Base-by-base conservation (phyloP, 768 basidiomycete genomes). In the Phlebiopsis gigantea region DNA sequence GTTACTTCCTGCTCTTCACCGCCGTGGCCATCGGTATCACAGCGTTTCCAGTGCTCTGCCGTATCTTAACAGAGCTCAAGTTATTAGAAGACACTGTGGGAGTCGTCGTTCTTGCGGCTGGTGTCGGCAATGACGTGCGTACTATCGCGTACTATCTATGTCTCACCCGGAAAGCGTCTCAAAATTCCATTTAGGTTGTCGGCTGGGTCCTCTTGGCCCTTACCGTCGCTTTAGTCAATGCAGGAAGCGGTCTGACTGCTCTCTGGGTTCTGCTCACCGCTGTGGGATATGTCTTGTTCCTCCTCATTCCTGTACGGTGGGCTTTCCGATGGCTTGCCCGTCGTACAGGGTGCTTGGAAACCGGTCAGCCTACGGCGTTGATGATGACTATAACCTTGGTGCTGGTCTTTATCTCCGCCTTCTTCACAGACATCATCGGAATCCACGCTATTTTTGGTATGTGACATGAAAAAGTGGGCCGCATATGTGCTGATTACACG, bases 81-180 rank as follows among this genome's bases (percentile, higher is more conserved):
- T 80, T 97, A 2, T 77, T 95, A 48, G 85, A 90, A 46, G 93
- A 90, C 22, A 80, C 80, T 19, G 91, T 97, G n/a, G 93, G 93
- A 1, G 77, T 88, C 0, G 82, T 93, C 39, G 83, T 84, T 0
- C 79, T 97, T 6, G 83, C 90, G 0, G 90, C 93, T 0, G 93
- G 92, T 45, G 85, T 94, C 2, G 81, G 79, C 4, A 82, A 83
- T 65, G 80, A 74, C 46, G 67, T 70, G 89, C 64, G 87, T 82
- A 67, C 77, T 29, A 81, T 14, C 19, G 9, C 14, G 22, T 25
- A 21, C 52, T 39, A 2, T 29, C n/a, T n/a, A n/a, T n/a, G n/a
- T n/a, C n/a, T 51, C 8, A 39, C 2, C 34, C 34, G 17, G 12
- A 39, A 12, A 9, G 17, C 3, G 12, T 39, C 34, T 14, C 17